These are phyloP conservation scores for Arachnomyces sp. DNA, from an alignment of 2,329 filamentous ascomycete species.

Conservation along the genomic window DNA sequence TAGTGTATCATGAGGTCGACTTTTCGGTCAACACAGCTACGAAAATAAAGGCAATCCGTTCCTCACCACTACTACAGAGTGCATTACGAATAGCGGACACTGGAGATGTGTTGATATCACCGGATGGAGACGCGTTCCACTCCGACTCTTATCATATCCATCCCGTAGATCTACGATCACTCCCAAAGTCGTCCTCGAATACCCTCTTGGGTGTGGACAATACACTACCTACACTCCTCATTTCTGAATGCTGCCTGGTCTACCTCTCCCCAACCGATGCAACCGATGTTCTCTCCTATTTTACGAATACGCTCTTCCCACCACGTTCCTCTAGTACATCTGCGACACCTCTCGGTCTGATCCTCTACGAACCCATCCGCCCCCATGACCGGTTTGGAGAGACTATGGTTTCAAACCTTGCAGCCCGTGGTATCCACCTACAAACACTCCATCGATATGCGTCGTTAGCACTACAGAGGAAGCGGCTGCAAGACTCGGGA, in stretches of 20 bases:
- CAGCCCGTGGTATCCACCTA: constrained; percentile 71
- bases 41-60: constrained; percentile 49
- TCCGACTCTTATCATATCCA: constrained; percentile 49
- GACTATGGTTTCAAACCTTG: constrained; percentile 88
- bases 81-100: constrained; percentile 20
- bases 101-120: constrained; percentile 28
- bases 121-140: constrained; percentile 36
- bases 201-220: constrained; percentile 43
- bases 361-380: constrained; percentile 84
- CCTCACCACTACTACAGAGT: constrained; percentile 24
- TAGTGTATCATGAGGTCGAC: constrained; percentile 89
- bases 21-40: constrained; percentile 65
- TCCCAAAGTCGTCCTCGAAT: constrained; percentile 32
- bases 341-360: constrained; percentile 49
- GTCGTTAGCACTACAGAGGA: constrained; percentile 59
- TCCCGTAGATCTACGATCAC: constrained; percentile 61
- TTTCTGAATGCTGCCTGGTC: constrained; percentile 93
- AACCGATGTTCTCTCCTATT: constrained; percentile 56
- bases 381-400: constrained; percentile 79
- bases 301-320: constrained; percentile 46
- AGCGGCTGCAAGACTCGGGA: constrained; percentile 55
- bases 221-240: constrained; percentile 67
- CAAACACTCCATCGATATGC: constrained; percentile 72
- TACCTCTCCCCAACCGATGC: constrained; percentile 67
- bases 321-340: constrained; percentile 25